Evolutionary conservation across 805 yeast genomes (phyloP).

Genomic region (Wickerhamiella sorbophila): DNA sequence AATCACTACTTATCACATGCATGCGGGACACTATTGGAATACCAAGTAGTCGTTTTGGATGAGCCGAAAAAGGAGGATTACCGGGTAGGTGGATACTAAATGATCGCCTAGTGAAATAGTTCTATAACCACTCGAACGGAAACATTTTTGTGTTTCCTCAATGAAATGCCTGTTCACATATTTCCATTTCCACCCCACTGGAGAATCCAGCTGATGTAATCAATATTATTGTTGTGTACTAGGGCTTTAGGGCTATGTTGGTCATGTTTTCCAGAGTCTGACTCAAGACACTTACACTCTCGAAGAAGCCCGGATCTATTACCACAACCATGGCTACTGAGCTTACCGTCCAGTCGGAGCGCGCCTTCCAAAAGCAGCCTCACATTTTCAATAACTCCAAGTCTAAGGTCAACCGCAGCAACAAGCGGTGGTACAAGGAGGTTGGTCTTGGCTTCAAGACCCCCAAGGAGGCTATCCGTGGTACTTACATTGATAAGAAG

Average conservation of each 20-base stretch:
- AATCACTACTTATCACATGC: too few species aligned
- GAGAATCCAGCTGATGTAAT: too few species aligned
- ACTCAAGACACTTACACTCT: neutral
- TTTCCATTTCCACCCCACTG: too few species aligned
- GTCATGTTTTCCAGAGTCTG: neutral
- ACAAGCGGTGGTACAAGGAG: slow-evolving; percentile 99
- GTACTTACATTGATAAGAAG: slow-evolving; percentile 98
- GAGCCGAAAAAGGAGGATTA: too few species aligned
- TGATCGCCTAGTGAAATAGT: too few species aligned
- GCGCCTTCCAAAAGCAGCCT: slow-evolving; percentile 99
- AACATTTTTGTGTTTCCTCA: too few species aligned
- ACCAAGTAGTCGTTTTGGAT: too few species aligned
- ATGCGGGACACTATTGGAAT: too few species aligned
- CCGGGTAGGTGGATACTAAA: too few species aligned
- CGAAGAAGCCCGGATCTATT: neutral
- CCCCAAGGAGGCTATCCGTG: slow-evolving; percentile 97
- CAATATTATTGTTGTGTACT: too few species aligned
- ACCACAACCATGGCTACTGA: slow-evolving; percentile 74
- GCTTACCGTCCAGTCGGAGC: slow-evolving; percentile 99
- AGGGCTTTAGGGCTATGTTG: neutral
- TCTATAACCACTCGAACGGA: too few species aligned
- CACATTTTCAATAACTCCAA: slow-evolving; percentile 99
- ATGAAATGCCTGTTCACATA: too few species aligned
- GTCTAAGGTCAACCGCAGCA: slow-evolving; percentile 94
- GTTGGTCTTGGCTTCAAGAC: slow-evolving; percentile 99